Evolutionary conservation across 2,329 filamentous ascomycete genomes (phyloP).

Genomic region (Chrysoporthe austroafricana): DNA sequence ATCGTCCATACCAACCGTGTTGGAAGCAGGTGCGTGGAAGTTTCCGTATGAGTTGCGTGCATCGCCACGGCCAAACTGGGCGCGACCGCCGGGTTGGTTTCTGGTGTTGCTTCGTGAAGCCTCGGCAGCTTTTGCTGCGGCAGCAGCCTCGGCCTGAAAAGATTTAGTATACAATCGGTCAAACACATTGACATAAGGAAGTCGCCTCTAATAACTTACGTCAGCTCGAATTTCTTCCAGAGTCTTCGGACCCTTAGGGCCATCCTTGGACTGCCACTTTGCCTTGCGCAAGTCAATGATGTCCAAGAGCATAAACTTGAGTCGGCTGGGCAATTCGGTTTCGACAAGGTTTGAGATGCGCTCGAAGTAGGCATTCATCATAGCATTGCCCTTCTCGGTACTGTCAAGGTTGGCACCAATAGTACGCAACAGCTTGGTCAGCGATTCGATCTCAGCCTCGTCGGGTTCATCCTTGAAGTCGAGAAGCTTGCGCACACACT

Average conservation of each 20-base stretch:
- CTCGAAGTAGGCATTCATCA: conserved; percentile 94
- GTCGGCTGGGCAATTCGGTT: conserved; percentile 80
- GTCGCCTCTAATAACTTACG: conserved; percentile 48
- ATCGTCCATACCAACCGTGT: conserved; percentile 90
- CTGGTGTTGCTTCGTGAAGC: conserved; percentile 63
- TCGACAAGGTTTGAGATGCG: conserved; percentile 84
- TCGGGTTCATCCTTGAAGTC: conserved; percentile 93
- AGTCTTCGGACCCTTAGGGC: conserved; percentile 95
- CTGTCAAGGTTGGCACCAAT: conserved; percentile 86
- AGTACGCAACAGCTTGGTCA: conserved; percentile 89
- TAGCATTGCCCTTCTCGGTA: conserved; percentile 78
- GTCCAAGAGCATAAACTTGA: conserved; percentile 97
- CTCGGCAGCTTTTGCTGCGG: conserved; percentile 82
- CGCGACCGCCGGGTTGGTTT: conserved; percentile 69
- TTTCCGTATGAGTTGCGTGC: conserved; percentile 79
- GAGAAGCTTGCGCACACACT: conserved; percentile 95
- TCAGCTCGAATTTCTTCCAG: conserved; percentile 88
- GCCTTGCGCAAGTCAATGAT: conserved; percentile 79
- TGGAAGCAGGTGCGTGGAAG: conserved; percentile 75
- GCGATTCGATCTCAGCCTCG: conserved; percentile 93
- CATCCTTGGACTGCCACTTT: conserved; percentile 85
- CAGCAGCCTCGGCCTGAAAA: conserved; percentile 68
- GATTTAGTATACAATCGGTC: conserved; percentile 32
- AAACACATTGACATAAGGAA: too few species aligned
- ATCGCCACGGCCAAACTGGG: conserved; percentile 74